Conservation (phyloP, 805 yeast species). For the Torulaspora gathmanii region DNA sequence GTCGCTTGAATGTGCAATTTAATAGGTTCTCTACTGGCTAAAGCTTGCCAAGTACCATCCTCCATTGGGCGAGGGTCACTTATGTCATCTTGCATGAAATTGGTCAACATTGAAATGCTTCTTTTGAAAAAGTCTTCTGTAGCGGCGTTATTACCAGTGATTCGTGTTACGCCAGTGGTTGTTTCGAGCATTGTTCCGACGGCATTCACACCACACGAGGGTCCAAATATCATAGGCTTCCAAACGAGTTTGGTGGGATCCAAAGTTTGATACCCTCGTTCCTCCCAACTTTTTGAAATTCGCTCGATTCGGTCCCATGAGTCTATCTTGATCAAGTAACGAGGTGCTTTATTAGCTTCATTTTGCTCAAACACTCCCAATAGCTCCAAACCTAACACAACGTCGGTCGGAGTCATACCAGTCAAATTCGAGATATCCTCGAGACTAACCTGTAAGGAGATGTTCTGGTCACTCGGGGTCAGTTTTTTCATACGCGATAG, state of each 20-base stretch:
- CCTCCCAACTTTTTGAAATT: conserved; percentile 48
- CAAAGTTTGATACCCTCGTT: conserved; percentile 49
- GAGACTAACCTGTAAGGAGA: conserved; percentile 42
- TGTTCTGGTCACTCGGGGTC: conserved; percentile 1
- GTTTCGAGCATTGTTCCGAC: conserved; percentile 35
- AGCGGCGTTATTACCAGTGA: conserved; percentile 11
- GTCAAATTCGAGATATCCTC: conserved; percentile 61
- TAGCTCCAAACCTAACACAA: conserved; percentile 79
- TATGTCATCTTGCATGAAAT: conserved; percentile 64
- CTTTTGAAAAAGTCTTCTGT: conserved; percentile 35
- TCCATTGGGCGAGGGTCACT: conserved; percentile 59
- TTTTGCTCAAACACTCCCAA: conserved; percentile 48
- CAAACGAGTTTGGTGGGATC: conserved; percentile 57
- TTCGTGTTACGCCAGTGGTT: conserved; percentile 17
- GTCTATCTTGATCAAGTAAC: conserved; percentile 53
- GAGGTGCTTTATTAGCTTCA: conserved; percentile 6
- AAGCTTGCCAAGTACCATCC: conserved; percentile 48
- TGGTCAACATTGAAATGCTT: conserved; percentile 52
- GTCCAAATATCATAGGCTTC: conserved; percentile 82
- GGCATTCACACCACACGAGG: conserved; percentile 75
- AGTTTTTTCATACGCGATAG: conserved; percentile 20
- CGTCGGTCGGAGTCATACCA: conserved; percentile 85
- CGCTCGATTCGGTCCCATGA: conserved; percentile 31
- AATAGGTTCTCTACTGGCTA: conserved; percentile 28
- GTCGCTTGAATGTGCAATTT: not conserved